Base-by-base conservation (phyloP, 768 basidiomycete species). In the Calocybe cyanea region DNA sequence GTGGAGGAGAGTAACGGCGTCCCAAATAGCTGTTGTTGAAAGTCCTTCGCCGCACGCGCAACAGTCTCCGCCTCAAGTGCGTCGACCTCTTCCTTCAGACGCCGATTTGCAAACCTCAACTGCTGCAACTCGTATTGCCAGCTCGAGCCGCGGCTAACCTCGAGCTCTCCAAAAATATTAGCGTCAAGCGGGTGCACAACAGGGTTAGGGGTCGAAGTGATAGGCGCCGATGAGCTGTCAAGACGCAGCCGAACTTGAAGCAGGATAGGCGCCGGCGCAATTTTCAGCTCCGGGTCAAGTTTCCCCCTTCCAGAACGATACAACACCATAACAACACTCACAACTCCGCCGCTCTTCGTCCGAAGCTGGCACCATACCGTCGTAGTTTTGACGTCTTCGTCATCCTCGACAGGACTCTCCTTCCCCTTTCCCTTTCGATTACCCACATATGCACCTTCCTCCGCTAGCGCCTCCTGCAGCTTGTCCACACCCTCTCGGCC, bases 91-190 rank as follows among this genome's bases (percentile, higher is more conserved):
- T 85, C 84, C 41, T 62, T 62, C 45, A 91, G 52, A 49, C 80
- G 64, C 63, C 80, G 72, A 57, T 91, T 92, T 42, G 76, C 71
- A 56, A 83, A 82, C 58, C 81, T 76, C 53, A 93, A 71, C 63
- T 92, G 88, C 65, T 91, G 85, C 38, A 94, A 71, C 67, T 92
- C 90, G 55, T 92, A 95, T 67, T 95, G 92, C 92, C 93, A 96
- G 53, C 88, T 91, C 24, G 85, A 84, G 9, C 78, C 83, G 4
- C 84, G 69, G 11, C 66, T 63, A 0, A 76, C 73, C 34, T 86
- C 81, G 11, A 93, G 73, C 60, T 89, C 87, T 32, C 79, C 80
- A 50, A 91, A 92, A 14, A 92, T 61, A 52, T 88, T 63, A 4
- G 50, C 38, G 1, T 34, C 24, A 3, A 54, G 45, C 0, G 57